Percentiles rank a stretch among this genome's conserved stretches.
These are phyloP conservation scores for Rhodotorula mucilaginosa DNA, from an alignment of 1,284 basidiomycete species.

Conservation along the genomic window DNA sequence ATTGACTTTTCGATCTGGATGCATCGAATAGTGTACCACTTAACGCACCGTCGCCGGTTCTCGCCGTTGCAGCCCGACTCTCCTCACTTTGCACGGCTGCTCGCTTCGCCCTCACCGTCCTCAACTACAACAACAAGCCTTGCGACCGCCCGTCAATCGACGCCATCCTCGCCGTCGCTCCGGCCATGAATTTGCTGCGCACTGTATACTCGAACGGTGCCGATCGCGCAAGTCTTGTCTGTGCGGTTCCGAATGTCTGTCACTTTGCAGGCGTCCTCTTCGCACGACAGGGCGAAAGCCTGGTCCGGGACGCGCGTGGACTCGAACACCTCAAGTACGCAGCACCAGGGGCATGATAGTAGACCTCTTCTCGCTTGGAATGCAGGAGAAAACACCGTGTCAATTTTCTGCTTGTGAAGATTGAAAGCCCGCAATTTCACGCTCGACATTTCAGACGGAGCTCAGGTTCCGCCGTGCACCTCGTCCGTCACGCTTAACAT, in stretches of 20 bases:
- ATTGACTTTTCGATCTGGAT: too few species aligned
- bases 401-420: too few species aligned
- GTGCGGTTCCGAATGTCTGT: neutral
- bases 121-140: neutral
- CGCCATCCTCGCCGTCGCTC: neutral
- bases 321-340: neutral
- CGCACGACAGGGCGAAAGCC: neutral
- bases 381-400: neutral
- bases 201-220: neutral
- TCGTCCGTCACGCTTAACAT: neutral
- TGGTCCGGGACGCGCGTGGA: neutral
- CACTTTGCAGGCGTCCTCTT: neutral
- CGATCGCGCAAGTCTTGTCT: neutral
- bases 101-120: neutral
- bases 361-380: neutral
- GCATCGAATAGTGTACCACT: too few species aligned
- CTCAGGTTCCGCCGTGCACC: neutral
- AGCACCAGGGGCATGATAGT: neutral
- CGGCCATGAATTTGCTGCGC: neutral
- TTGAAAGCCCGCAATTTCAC: too few species aligned
- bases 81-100: neutral
- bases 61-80: too few species aligned
- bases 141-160: neutral
- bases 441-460: too few species aligned
- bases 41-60: too few species aligned